Conservation (phyloP, 495 filamentous ascomycete species). For the Talaromyces nanjingensis region DNA sequence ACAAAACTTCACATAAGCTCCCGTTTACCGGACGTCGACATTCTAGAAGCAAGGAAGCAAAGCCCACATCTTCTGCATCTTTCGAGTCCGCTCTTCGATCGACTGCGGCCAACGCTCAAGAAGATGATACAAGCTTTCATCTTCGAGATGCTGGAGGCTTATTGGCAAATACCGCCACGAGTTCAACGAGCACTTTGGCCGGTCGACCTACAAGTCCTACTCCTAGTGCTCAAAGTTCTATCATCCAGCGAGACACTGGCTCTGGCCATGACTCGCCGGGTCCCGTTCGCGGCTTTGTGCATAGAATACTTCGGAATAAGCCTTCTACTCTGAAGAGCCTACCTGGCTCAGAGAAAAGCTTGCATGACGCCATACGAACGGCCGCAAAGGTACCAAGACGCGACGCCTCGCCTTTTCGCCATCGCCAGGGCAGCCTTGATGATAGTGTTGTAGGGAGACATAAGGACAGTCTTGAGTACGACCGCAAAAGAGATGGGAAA, state of each 20-base stretch:
- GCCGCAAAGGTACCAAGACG: constrained; percentile 37
- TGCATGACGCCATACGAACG: constrained; percentile 34
- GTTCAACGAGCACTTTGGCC: constrained; percentile 39
- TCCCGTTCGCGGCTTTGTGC: constrained; percentile 60
- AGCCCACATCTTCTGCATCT: constrained; percentile 40
- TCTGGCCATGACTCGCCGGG: constrained; percentile 56
- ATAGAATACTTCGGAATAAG: constrained; percentile 55
- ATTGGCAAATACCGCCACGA: constrained; percentile 36
- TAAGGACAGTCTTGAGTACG: constrained; percentile 29
- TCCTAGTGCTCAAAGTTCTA: constrained; percentile 55
- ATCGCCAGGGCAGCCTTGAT: constrained; percentile 39
- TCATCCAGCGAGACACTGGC: constrained; percentile 35
- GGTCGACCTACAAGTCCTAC: constrained; percentile 68
- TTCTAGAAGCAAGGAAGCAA: constrained; percentile 66
- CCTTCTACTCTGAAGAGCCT: constrained; percentile 34
- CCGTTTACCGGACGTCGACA: constrained; percentile 68
- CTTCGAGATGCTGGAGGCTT: constrained; percentile 35
- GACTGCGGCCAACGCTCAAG: constrained; percentile 54
- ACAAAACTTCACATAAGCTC: constrained; percentile 46
- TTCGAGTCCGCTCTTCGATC: constrained; percentile 40
- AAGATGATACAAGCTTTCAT: constrained; percentile 49
- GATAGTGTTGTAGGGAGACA: constrained; percentile 18
- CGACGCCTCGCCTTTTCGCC: constrained; percentile 44
- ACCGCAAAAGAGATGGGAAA: constrained; percentile 39
- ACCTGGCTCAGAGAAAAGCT: constrained; percentile 43